Evolutionary conservation across 768 basidiomycete genomes (phyloP).

Genomic region (Phlegmacium glaucopus): DNA sequence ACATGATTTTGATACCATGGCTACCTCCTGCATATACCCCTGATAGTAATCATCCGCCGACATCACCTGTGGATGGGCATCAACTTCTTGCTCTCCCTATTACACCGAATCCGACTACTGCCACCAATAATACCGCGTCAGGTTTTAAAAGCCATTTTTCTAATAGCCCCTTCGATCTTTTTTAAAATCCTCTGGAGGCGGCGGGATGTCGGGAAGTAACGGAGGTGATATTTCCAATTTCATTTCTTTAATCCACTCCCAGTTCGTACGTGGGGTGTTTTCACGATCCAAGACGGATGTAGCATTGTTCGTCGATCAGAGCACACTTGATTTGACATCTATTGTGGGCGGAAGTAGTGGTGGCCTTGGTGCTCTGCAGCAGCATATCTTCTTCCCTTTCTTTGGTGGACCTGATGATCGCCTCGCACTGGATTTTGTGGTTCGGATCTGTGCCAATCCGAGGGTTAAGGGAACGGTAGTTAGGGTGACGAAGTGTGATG

Average conservation of each 20-base stretch:
- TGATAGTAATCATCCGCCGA: slow-evolving; percentile 2
- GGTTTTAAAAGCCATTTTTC: slow-evolving; percentile 15
- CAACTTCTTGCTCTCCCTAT: slow-evolving; percentile 10
- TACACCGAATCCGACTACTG: slow-evolving; percentile 4
- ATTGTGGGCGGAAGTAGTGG: slow-evolving; percentile 3
- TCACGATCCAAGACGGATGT: slow-evolving; percentile 69
- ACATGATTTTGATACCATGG: slow-evolving; percentile 88
- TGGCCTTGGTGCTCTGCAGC: slow-evolving; percentile 25
- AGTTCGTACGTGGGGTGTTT: slow-evolving; percentile 83
- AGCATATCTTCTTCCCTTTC: slow-evolving; percentile 85
- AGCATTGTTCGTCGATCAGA: slow-evolving; percentile 78
- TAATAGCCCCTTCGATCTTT: slow-evolving; percentile 68
- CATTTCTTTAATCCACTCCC: slow-evolving; percentile 62
- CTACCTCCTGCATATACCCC: slow-evolving; percentile 35
- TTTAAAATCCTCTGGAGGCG: slow-evolving; percentile 42
- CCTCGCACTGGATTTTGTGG: slow-evolving; percentile 77
- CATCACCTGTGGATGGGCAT: slow-evolving; percentile 9
- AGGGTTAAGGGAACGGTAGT: slow-evolving; percentile 73
- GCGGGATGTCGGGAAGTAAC: slow-evolving; percentile 4
- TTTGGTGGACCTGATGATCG: slow-evolving; percentile 95
- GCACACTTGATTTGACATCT: slow-evolving; percentile 28
- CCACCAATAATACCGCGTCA: slow-evolving; percentile 5
- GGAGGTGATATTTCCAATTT: slow-evolving; percentile 20
- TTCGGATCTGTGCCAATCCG: slow-evolving; percentile 75
- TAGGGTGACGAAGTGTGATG: slow-evolving; percentile 52